Evolutionary conservation across 345 rosid genomes (phyloP).

Genomic region (Lepidium africanum): DNA sequence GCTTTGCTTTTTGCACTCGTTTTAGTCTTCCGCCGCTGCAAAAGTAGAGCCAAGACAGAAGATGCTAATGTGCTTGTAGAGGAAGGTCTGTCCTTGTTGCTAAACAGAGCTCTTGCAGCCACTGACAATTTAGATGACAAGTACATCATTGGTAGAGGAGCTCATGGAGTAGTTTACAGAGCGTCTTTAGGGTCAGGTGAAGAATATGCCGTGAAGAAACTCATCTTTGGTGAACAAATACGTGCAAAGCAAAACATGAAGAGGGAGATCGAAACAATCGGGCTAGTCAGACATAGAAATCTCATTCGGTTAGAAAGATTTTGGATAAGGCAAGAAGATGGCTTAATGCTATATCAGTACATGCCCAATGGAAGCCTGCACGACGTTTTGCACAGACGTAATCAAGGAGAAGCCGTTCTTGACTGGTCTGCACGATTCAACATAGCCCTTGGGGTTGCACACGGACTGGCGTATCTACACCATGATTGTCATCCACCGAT

Average conservation of each 20-base stretch:
- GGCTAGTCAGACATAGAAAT: conserved; percentile 63
- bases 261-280: conserved; percentile 62
- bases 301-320: conserved; percentile 60
- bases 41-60: conserved; percentile 28
- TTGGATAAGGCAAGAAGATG: conserved; percentile 63
- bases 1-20: conserved; percentile 24
- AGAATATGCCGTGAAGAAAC: conserved; percentile 59
- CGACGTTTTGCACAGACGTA: conserved; percentile 43
- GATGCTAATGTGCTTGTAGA: conserved; percentile 32
- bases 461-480: conserved; percentile 79
- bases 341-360: conserved; percentile 55
- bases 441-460: conserved; percentile 64
- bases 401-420: conserved; percentile 24
- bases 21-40: conserved; percentile 8
- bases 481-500: conserved; percentile 65
- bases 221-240: conserved; percentile 32
- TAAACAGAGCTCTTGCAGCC: conserved; percentile 51
- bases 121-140: conserved; percentile 31
- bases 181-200: conserved; percentile 40
- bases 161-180: conserved; percentile 74
- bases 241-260: conserved; percentile 45
- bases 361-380: conserved; percentile 75
- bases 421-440: conserved; percentile 58
- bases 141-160: conserved; percentile 49
- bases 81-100: conserved; percentile 42